Percentiles rank a stretch among this genome's conserved stretches.
These are phyloP conservation scores for Apostasia shenzhenica DNA, from an alignment of 106 monocot genomes.

Conservation along the genomic window DNA sequence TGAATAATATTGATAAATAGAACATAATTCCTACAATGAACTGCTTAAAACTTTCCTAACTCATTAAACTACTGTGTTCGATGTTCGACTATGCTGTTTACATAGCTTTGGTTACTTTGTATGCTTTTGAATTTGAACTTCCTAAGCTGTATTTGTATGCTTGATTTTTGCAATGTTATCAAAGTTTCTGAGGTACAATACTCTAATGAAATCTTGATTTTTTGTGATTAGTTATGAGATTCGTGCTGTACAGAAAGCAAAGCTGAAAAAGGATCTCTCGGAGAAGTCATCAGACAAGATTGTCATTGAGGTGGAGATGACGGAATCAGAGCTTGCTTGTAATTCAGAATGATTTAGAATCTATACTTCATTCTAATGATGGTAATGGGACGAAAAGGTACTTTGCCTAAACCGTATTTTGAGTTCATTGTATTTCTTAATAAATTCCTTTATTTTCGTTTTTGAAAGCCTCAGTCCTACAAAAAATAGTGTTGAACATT, in stretches of 20 bases:
- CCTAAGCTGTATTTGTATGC: neutral
- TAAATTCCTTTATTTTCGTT: too few species aligned
- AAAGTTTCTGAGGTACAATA: too few species aligned
- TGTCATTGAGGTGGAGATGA: conserved; percentile 73
- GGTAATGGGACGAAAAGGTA: conserved; percentile 1
- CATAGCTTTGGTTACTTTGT: neutral
- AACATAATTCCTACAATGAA: too few species aligned
- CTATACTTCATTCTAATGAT: conserved; percentile 3
- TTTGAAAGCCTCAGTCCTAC: too few species aligned
- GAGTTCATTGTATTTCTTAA: too few species aligned
- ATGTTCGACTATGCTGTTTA: too few species aligned
- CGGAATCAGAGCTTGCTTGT: conserved; percentile 29
- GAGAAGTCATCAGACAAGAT: conserved; percentile 18
- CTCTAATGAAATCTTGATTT: neutral
- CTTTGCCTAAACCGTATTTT: neutral
- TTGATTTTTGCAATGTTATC: neutral
- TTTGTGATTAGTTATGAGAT: conserved; percentile 52
- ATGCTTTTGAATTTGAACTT: neutral
- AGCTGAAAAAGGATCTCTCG: conserved; percentile 32
- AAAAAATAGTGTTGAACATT: too few species aligned
- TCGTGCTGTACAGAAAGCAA: conserved; percentile 60
- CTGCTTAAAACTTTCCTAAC: too few species aligned
- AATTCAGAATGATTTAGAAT: conserved; percentile 4
- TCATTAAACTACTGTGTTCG: too few species aligned
- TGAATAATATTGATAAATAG: too few species aligned